Evolutionary conservation across 1,139 yeast species (phyloP).

Genomic region (Suhomyces kunorum): DNA sequence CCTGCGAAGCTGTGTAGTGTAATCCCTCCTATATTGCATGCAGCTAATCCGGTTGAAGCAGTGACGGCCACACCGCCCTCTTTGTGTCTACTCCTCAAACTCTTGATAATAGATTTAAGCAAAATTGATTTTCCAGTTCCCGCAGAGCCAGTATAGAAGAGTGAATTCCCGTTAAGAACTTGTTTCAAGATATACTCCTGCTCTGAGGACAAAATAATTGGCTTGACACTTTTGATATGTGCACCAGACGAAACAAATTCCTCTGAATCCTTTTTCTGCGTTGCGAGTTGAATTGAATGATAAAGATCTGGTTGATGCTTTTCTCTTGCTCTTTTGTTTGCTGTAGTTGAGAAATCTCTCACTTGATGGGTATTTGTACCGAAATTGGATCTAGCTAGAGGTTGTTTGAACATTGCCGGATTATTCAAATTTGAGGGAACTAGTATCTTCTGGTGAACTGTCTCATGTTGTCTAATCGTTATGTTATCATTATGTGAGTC

Average conservation of each 20-base stretch:
- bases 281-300: conserved; percentile 26
- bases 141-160: conserved; percentile 93
- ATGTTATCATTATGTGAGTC: not conserved
- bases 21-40: conserved; percentile 86
- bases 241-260: conserved; percentile 8
- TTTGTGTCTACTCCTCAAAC: conserved; percentile 49
- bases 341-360: conserved; percentile 12
- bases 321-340: conserved; percentile 10
- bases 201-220: conserved; percentile 42
- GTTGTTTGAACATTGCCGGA: not conserved
- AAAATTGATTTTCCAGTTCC: conserved; percentile 93
- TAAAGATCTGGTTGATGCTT: conserved; percentile 10
- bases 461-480: no score
- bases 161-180: conserved; percentile 48
- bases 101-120: conserved; percentile 66
- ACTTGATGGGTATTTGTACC: not conserved
- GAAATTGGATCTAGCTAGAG: not conserved
- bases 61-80: conserved; percentile 71
- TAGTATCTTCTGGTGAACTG: no score
- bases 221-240: conserved; percentile 31
- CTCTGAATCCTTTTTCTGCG: conserved; percentile 17
- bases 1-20: conserved; percentile 88
- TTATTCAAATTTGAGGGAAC: no score
- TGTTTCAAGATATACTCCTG: conserved; percentile 43
- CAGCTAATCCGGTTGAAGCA: conserved; percentile 92